These are phyloP conservation scores for Fusarium solani-melongenae DNA, from an alignment of 2,329 filamentous ascomycete species.

Conservation along the genomic window DNA sequence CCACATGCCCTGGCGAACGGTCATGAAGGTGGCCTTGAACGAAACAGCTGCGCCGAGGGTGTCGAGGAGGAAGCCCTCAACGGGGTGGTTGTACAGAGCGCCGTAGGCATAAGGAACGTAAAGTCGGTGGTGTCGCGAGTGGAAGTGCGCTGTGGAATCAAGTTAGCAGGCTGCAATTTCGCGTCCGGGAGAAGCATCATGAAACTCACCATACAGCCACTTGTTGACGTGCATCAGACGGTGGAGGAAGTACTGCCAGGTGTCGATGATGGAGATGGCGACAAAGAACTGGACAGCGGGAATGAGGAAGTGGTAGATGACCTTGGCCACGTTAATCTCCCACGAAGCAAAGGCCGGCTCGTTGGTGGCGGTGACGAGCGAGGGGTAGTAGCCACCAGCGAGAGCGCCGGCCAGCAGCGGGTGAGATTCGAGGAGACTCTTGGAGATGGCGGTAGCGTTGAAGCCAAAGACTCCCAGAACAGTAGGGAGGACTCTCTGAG, in stretches of 20 bases:
- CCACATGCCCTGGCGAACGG: conserved; percentile 84
- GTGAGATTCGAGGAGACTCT: conserved; percentile 77
- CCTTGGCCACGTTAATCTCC: conserved; percentile 80
- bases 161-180: conserved; percentile 11
- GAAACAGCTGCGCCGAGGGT: conserved; percentile 87
- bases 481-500: conserved; percentile 80
- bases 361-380: conserved; percentile 69
- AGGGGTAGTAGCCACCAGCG: conserved; percentile 84
- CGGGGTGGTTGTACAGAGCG: conserved; percentile 94
- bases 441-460: conserved; percentile 79
- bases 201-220: conserved; percentile 88
- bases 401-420: conserved; percentile 80
- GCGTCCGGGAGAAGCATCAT: background rate
- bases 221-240: conserved; percentile 97
- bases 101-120: conserved; percentile 98
- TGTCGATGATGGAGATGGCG: conserved; percentile 84
- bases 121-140: conserved; percentile 94
- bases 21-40: conserved; percentile 86
- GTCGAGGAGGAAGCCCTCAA: conserved; percentile 94
- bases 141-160: conserved; percentile 75
- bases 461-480: conserved; percentile 79
- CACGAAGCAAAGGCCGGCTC: conserved; percentile 83
- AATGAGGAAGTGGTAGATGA: conserved; percentile 82
- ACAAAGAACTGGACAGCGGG: conserved; percentile 81
- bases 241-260: conserved; percentile 98